Base-by-base conservation (phyloP, 2,329 filamentous ascomycete species). In the Phialocephala subalpina region DNA sequence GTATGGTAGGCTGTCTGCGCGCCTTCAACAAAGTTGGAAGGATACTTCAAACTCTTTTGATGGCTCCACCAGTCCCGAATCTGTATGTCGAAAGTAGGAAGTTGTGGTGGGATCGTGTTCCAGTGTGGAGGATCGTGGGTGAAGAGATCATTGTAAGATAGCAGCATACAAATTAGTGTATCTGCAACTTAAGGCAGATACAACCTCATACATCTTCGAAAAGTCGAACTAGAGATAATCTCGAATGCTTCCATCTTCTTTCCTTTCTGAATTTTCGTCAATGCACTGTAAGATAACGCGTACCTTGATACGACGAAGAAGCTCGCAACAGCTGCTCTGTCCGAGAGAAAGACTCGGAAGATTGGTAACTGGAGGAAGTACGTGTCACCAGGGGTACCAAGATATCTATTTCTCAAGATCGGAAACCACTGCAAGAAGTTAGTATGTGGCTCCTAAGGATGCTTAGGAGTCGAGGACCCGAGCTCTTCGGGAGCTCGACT, bases 1-100 rank as follows among this genome's bases (percentile, higher is more conserved):
- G 35, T 70, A 70, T 14, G 67, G 65, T 7, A 62, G 63, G 1
- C 63, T 60, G 49, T 74, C 5, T 38, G 47, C 0, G n/a, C 16
- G 8, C 60, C 49, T 25, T 62, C 60, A 11, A 63, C 60, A 8
- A 18, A 29, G 9, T 36, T 20, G 20, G 63, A 57, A 12, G 60
- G 56, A 25, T 62, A 62, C 36, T 60, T 57, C 8, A 66, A 49
- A 4, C 36, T 40, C 49, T 27, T 35, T n/a, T 56, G 36, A 12
- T 59, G 49, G 3, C 27, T 47, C 55, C 55, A 57, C 55, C 55
- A 57, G 25, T 57, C 29, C 16, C 12, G 5, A 20, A 57, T 12
- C 14, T 57, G 55, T 22, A 29, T 4, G 20, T 20, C 4, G 20
- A 57, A 38, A 22, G 55, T 57, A 1, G 55, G 55, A 8, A 57